A percentile compares a stretch with the other conserved stretches of the same genome.
These are phyloP conservation scores for Paraphaeosphaeria minitans DNA, from an alignment of 2,329 filamentous ascomycete genomes.

Conservation along the genomic window DNA sequence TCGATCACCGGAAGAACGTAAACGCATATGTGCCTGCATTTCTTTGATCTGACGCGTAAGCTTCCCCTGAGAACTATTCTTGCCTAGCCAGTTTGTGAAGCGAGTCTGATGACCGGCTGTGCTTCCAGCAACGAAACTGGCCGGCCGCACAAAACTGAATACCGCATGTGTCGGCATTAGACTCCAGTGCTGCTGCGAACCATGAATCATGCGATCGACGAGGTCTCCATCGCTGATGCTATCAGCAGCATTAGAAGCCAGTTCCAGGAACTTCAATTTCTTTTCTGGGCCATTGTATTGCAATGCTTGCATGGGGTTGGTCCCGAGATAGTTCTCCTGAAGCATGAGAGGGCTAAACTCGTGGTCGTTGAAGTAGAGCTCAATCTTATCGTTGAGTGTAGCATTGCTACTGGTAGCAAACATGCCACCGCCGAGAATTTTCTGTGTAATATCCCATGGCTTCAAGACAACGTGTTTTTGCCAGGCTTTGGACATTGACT, in stretches of 20 bases:
- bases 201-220: constrained; percentile 97
- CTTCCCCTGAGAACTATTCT: constrained; percentile 81
- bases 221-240: constrained; percentile 97
- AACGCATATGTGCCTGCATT: constrained; percentile 95
- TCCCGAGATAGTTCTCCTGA: constrained; percentile 94
- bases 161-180: constrained; percentile 96
- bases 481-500: constrained; percentile 96
- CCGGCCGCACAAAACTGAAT: constrained; percentile 91
- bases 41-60: constrained; percentile 85
- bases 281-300: constrained; percentile 70
- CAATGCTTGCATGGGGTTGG: constrained; percentile 71
- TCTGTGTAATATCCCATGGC: constrained; percentile 96
- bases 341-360: constrained; percentile 98
- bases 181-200: constrained; percentile 97
- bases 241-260: constrained; percentile 85
- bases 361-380: constrained; percentile 99
- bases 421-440: constrained; percentile 85
- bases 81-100: constrained; percentile 93
- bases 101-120: constrained; percentile 67
- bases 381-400: constrained; percentile 95
- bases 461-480: constrained; percentile 97
- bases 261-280: constrained; percentile 80
- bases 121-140: constrained; percentile 83
- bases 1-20: constrained; percentile 86
- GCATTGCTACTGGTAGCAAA: constrained; percentile 83